Conservation (phyloP, 2,329 filamentous ascomycete species). For the Ceratocystis alfenasii region DNA sequence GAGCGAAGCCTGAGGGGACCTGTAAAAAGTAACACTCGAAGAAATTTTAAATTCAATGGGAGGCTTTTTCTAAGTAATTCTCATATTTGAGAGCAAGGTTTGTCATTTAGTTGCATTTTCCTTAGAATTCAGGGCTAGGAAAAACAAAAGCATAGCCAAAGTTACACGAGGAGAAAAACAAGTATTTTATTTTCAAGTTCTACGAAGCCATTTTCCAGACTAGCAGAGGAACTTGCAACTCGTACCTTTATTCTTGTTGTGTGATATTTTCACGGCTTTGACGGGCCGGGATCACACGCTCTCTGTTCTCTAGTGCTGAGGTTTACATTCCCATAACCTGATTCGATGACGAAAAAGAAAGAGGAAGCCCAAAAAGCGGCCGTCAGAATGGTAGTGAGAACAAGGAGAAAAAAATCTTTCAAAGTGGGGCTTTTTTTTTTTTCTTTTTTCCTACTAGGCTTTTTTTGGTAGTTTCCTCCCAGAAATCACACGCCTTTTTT, state of each 20-base stretch:
- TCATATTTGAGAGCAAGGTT: too few relatives aligned
- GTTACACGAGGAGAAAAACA: background rate
- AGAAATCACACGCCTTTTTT: background rate
- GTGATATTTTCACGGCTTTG: background rate
- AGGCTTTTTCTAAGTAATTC: too few relatives aligned
- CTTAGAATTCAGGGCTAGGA: background rate
- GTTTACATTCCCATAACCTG: background rate
- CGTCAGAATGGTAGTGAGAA: background rate
- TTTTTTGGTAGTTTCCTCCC: background rate
- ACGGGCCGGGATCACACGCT: background rate
- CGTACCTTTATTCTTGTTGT: background rate
- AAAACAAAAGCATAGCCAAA: background rate
- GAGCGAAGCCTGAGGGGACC: too few relatives aligned
- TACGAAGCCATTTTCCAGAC: background rate
- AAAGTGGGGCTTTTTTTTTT: background rate
- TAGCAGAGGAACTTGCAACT: background rate
- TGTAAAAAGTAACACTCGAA: too few relatives aligned
- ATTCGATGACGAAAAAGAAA: background rate
- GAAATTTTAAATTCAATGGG: too few relatives aligned
- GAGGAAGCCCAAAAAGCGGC: background rate
- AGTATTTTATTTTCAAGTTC: background rate
- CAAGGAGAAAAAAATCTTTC: background rate
- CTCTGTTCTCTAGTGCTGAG: conserved; percentile 1
- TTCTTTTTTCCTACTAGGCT: background rate
- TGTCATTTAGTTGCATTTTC: background rate